Percentiles rank a stretch among this genome's conserved stretches.
Evolutionary conservation across 169 alveolate genomes (phyloP).

Genomic region (Besnoitia besnoiti): DNA sequence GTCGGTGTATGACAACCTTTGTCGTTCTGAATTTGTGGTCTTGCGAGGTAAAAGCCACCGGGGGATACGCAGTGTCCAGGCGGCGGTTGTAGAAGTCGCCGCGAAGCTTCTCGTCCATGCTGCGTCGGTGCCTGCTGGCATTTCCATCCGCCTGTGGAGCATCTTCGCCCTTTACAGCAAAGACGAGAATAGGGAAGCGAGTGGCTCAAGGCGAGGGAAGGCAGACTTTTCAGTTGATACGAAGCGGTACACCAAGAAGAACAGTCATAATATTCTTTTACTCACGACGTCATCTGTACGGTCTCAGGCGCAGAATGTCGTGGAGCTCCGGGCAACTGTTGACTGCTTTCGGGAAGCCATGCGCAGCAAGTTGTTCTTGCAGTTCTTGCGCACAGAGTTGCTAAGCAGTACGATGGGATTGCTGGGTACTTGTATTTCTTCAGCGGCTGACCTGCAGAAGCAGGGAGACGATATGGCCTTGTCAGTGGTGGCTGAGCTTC

Average conservation of each 20-base stretch:
- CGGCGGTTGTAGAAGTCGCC: background rate
- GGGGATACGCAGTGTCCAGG: background rate
- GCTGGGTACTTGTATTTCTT: conserved; percentile 2
- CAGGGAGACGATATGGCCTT: background rate
- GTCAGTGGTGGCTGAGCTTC: background rate
- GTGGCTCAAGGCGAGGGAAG: background rate
- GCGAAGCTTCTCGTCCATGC: conserved; percentile 6
- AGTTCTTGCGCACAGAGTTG: background rate
- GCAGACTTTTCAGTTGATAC: background rate
- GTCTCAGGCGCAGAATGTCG: background rate
- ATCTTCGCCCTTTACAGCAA: background rate
- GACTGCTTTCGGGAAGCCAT: conserved; percentile 13
- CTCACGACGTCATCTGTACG: background rate
- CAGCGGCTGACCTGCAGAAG: conserved; percentile 5
- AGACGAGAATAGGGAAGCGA: background rate
- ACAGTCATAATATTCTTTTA: background rate
- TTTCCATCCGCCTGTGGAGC: conserved; percentile 26
- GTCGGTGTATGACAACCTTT: background rate
- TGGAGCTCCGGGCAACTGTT: conserved; percentile 17
- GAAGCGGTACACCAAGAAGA: background rate
- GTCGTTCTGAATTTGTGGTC: background rate
- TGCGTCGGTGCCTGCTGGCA: background rate
- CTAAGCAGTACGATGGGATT: background rate
- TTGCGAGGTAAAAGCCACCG: background rate
- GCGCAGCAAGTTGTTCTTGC: background rate